phyloP scores from a whole-genome alignment of 345 rosid species.

The Carallia pectinifolia region DNA sequence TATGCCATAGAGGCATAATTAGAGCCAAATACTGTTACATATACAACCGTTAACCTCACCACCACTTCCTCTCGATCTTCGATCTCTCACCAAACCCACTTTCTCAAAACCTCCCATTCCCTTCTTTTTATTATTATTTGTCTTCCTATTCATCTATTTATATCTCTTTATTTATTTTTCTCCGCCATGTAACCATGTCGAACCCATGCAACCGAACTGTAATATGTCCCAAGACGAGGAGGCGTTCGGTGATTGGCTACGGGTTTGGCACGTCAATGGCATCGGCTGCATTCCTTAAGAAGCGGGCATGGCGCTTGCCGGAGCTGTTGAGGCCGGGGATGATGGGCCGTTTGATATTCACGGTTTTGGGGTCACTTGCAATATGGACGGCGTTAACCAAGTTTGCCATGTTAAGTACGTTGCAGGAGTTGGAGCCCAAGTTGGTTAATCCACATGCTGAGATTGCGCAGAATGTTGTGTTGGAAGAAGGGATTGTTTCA shows the following conservation, averaged over 20 bases:
- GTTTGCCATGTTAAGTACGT: constrained; percentile 16
- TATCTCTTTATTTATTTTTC: not conserved
- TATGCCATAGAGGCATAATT: too few species aligned
- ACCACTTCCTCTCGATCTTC: not conserved
- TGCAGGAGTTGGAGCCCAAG: constrained; percentile 7
- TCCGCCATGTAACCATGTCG: not conserved
- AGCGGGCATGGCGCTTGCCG: constrained; percentile 3
- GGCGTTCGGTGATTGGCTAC: constrained; percentile 13
- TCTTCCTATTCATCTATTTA: not conserved
- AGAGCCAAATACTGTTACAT: too few species aligned
- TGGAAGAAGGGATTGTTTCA: too few species aligned
- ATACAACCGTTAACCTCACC: not conserved
- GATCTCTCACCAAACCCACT: not conserved
- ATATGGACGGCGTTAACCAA: constrained; percentile 14
- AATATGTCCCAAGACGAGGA: constrained; percentile 20
- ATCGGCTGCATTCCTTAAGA: not conserved
- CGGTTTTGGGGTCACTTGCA: constrained; percentile 1
- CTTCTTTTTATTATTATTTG: not conserved
- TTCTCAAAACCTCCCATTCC: not conserved
- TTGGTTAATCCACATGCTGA: not conserved
- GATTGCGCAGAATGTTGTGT: not conserved
- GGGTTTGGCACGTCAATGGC: not conserved
- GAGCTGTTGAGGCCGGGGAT: constrained; percentile 11
- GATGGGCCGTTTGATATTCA: constrained; percentile 2
- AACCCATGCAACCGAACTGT: not conserved